Conservation (phyloP, 176 grass and related monocot species). For the Melocanna baccifera region DNA sequence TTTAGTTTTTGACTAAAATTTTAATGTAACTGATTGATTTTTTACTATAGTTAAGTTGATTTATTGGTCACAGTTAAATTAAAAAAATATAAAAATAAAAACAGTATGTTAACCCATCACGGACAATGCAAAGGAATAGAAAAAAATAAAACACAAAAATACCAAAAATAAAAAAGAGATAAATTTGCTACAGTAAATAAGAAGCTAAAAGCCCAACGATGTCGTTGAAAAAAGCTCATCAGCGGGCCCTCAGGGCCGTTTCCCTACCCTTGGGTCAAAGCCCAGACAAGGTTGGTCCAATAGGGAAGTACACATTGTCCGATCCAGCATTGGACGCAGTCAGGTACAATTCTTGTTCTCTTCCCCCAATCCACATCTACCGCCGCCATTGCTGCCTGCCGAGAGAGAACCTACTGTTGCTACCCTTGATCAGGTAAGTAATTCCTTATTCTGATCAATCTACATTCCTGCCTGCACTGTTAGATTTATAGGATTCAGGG, state of each 20-base stretch:
- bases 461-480: not conserved
- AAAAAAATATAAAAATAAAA: no score
- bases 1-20: no score
- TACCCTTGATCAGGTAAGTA: not conserved
- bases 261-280: not conserved
- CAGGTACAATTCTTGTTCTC: not conserved
- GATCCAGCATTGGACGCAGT: not conserved
- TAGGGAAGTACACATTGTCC: not conserved
- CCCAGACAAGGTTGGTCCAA: not conserved
- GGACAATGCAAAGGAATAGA: no score
- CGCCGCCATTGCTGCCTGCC: not conserved
- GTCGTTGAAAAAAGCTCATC: no score
- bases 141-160: no score
- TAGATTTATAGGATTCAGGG: not conserved
- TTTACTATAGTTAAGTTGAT: no score
- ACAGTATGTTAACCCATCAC: no score
- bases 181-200: no score
- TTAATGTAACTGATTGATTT: no score
- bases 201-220: no score
- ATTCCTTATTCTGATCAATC: not conserved
- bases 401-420: not conserved
- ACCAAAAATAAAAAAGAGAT: no score
- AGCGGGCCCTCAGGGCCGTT: not conserved
- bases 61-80: no score
- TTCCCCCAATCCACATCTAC: slow-evolving; percentile 4